Evolutionary conservation across 148 eudicot species (phyloP).

Genomic region (Hydrangea macrophylla): DNA sequence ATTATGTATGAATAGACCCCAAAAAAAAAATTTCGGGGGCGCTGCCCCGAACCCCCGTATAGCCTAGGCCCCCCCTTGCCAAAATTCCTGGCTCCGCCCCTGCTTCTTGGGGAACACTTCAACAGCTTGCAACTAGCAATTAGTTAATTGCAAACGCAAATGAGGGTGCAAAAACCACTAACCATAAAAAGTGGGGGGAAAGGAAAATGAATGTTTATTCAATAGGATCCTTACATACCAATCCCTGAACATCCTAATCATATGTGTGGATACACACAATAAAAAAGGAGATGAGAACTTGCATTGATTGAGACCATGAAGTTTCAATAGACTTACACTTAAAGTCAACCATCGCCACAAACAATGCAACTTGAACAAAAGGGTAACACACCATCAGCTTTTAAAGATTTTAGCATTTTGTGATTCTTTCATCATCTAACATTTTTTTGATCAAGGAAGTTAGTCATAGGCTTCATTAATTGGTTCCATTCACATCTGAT

Average conservation of each 20-base stretch:
- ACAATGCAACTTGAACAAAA: too few relatives aligned
- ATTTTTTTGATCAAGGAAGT: too few relatives aligned
- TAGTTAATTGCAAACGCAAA: constrained; percentile 8
- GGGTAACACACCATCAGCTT: too few relatives aligned
- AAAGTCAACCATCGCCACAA: neutral
- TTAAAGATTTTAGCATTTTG: too few relatives aligned
- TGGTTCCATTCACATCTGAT: too few relatives aligned
- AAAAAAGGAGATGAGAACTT: neutral
- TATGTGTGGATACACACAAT: neutral
- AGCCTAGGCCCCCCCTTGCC: too few relatives aligned
- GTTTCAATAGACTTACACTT: neutral
- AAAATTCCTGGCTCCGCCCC: too few relatives aligned
- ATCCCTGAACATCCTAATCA: constrained; percentile 59
- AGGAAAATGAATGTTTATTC: neutral
- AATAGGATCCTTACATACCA: constrained; percentile 42
- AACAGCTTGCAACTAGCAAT: constrained; percentile 61
- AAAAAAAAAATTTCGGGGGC: too few relatives aligned
- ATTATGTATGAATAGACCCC: too few relatives aligned
- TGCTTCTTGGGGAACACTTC: constrained; percentile 66
- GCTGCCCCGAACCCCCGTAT: too few relatives aligned
- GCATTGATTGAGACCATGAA: neutral
- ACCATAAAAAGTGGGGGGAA: neutral
- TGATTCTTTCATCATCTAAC: too few relatives aligned
- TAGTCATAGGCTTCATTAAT: too few relatives aligned
- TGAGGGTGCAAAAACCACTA: constrained; percentile 1